These are phyloP conservation scores for Podaxis sp. DNA, from an alignment of 768 basidiomycete genomes.

Conservation along the genomic window DNA sequence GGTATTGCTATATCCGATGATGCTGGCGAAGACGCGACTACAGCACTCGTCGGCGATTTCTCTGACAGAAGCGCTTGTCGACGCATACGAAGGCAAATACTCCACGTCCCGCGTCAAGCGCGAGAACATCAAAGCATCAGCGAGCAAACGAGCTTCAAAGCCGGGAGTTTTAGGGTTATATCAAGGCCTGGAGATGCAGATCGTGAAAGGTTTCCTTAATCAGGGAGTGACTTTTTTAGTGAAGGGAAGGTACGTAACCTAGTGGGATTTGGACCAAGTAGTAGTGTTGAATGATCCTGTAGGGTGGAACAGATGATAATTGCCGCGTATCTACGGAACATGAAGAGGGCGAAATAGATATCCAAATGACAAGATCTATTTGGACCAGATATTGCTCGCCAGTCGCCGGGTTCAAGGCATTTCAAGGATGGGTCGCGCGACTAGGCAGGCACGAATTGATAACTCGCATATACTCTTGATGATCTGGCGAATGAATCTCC, in stretches of 20 bases:
- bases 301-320: conserved; percentile 27
- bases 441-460: no score
- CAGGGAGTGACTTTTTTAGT: conserved; percentile 60
- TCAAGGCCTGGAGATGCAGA: conserved; percentile 51
- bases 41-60: conserved; percentile 44
- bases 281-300: not conserved
- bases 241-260: conserved; percentile 47
- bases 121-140: conserved; percentile 10
- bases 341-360: no score
- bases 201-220: conserved; percentile 53
- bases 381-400: no score
- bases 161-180: conserved; percentile 43
- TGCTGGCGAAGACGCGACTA: conserved; percentile 58
- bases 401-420: no score
- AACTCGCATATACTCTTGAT: no score
- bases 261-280: not conserved
- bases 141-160: not conserved
- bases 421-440: no score
- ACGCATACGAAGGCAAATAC: conserved; percentile 33
- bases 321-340: conserved; percentile 17
- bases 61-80: conserved; percentile 29
- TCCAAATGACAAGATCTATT: no score
- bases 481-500: no score
- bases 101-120: conserved; percentile 5
- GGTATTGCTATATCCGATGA: conserved; percentile 53